A percentile compares a stretch with the other conserved stretches of the same genome.
phyloP scores from a whole-genome alignment of 768 basidiomycete species.

The Chalciporus chontae region DNA sequence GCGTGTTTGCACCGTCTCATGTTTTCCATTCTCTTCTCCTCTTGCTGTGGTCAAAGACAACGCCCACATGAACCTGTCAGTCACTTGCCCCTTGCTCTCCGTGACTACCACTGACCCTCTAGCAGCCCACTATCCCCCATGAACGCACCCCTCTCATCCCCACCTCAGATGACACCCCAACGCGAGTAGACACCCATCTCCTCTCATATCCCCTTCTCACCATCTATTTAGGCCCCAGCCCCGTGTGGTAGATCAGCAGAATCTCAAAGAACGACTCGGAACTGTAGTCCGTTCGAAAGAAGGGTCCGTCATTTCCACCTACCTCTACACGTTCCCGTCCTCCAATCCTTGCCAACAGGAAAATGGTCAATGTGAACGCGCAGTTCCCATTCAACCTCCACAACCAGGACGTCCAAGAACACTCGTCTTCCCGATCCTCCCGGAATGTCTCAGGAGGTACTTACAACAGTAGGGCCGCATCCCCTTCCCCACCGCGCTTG shows the following conservation, averaged over 20 bases:
- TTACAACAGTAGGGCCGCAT: slow-evolving; percentile 12
- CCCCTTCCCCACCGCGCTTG: slow-evolving; percentile 16
- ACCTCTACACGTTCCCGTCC: background rate
- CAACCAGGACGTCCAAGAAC: slow-evolving; percentile 32
- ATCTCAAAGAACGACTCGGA: slow-evolving; percentile 47
- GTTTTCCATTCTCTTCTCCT: slow-evolving; percentile 25
- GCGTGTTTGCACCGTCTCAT: slow-evolving; percentile 12
- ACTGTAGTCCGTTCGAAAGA: slow-evolving; percentile 60
- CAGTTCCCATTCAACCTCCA: slow-evolving; percentile 60
- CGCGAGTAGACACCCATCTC: slow-evolving; percentile 12
- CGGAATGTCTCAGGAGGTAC: slow-evolving; percentile 36
- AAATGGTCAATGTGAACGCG: slow-evolving; percentile 68
- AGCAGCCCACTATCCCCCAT: slow-evolving; percentile 9
- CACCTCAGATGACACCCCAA: slow-evolving; percentile 21
- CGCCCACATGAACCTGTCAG: slow-evolving; percentile 20
- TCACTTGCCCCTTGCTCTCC: background rate
- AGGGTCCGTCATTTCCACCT: slow-evolving; percentile 39
- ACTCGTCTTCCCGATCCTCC: slow-evolving; percentile 26
- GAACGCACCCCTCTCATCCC: slow-evolving; percentile 32
- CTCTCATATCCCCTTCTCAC: background rate
- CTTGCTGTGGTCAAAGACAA: slow-evolving; percentile 26
- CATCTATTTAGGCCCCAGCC: slow-evolving; percentile 20
- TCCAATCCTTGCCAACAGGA: slow-evolving; percentile 35
- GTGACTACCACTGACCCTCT: background rate
- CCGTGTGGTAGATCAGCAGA: slow-evolving; percentile 45